A percentile compares a stretch with the other conserved stretches of the same genome.
phyloP scores from a whole-genome alignment of 208 protist genomes.

The Trichomonas vaginalis region DNA sequence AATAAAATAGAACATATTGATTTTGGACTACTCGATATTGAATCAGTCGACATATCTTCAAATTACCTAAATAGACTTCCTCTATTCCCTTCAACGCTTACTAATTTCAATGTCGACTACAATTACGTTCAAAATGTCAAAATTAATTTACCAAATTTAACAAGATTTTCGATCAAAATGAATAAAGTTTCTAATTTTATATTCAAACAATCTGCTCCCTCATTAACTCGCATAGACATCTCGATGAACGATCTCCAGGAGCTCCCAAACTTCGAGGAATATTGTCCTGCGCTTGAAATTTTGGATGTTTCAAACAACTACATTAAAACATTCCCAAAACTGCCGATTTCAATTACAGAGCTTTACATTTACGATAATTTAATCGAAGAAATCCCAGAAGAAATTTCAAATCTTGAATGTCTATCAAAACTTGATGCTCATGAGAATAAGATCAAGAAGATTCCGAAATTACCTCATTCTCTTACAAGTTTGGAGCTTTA shows the following conservation, averaged over 20 bases:
- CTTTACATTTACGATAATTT: not conserved
- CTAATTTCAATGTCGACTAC: not conserved
- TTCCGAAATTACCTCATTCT: not conserved
- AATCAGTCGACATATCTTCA: not conserved
- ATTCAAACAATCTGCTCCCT: not conserved
- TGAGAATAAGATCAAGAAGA: not conserved
- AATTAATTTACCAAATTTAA: not conserved
- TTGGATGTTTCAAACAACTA: not conserved
- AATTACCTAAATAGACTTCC: not conserved
- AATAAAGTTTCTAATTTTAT: not conserved
- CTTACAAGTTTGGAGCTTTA: not conserved
- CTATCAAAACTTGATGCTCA: not conserved
- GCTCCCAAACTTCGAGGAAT: not conserved
- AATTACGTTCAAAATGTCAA: not conserved
- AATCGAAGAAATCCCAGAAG: not conserved
- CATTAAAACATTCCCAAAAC: not conserved
- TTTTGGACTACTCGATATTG: not conserved
- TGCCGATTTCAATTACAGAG: not conserved
- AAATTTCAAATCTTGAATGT: not conserved
- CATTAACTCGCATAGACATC: not conserved
- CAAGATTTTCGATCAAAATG: not conserved
- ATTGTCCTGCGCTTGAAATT: not conserved
- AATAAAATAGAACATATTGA: not conserved
- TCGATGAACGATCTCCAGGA: not conserved
- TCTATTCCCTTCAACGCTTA: not conserved